These are phyloP conservation scores for Alternaria ventricosa DNA, from an alignment of 2,329 filamentous ascomycete species.

Conservation along the genomic window DNA sequence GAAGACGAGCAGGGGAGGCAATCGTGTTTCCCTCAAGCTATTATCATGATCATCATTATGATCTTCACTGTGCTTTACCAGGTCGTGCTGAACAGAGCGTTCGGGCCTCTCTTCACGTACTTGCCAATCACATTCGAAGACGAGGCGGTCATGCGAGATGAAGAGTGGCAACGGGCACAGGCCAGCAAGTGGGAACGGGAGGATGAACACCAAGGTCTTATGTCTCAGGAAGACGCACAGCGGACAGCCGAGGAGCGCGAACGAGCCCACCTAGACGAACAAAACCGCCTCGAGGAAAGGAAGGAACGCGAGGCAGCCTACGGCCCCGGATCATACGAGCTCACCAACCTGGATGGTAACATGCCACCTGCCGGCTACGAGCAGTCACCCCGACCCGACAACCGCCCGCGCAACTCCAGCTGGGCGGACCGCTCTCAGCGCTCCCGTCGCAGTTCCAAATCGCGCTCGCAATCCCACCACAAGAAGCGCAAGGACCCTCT, in stretches of 20 bases:
- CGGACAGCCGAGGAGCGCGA: slow-evolving; percentile 40
- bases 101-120: slow-evolving; percentile 84
- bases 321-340: slow-evolving; percentile 32
- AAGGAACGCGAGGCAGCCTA: slow-evolving; percentile 14
- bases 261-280: slow-evolving; percentile 41
- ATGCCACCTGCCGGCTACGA: slow-evolving; percentile 2
- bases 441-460: slow-evolving; percentile 37
- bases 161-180: slow-evolving; percentile 83
- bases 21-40: slow-evolving; percentile 76
- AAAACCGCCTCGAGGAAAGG: slow-evolving; percentile 17
- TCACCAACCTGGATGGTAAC: slow-evolving; percentile 34
- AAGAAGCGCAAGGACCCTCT: slow-evolving; percentile 37
- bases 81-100: slow-evolving; percentile 78
- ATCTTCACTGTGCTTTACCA: slow-evolving; percentile 80
- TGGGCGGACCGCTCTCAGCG: slow-evolving; percentile 41
- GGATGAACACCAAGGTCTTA: slow-evolving; percentile 54
- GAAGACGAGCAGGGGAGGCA: slow-evolving; percentile 61
- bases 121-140: slow-evolving; percentile 95
- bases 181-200: slow-evolving; percentile 69
- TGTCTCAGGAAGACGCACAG: slow-evolving; percentile 38
- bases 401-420: slow-evolving; percentile 26
- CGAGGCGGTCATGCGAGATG: slow-evolving; percentile 88
- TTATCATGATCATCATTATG: slow-evolving; percentile 80
- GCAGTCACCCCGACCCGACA: slow-evolving; percentile 22
- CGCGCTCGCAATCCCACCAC: slow-evolving; percentile 32